phyloP scores from a whole-genome alignment of 2,329 filamentous ascomycete genomes.

The Colletotrichum cordylinicola region DNA sequence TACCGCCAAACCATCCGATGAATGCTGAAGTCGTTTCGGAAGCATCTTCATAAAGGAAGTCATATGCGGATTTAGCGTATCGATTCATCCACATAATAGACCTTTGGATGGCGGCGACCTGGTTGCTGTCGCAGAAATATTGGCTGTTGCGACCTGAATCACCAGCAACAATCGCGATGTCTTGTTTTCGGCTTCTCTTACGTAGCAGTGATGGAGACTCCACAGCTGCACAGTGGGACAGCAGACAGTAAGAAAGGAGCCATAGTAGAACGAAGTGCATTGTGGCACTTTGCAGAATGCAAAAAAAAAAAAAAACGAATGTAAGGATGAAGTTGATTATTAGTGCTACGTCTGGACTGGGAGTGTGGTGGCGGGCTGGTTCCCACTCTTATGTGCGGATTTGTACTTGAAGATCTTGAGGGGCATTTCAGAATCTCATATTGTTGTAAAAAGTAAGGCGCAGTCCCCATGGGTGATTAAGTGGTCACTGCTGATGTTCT shows the following conservation, averaged over 20 bases:
- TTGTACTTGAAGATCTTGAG: neutral
- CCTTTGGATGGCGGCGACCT: neutral
- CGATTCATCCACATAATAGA: neutral
- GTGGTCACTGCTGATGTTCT: neutral
- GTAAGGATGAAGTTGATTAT: neutral
- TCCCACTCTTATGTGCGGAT: neutral
- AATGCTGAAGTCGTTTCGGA: neutral
- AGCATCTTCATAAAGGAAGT: neutral
- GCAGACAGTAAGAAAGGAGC: neutral
- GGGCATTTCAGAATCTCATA: neutral
- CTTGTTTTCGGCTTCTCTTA: neutral
- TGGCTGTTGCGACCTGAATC: neutral
- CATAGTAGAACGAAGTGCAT: neutral
- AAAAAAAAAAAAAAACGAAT: neutral
- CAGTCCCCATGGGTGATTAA: neutral
- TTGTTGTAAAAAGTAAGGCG: neutral
- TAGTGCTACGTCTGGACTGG: neutral
- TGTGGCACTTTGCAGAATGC: neutral
- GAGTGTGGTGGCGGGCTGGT: neutral
- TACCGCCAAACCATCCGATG: neutral
- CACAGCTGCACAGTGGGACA: neutral
- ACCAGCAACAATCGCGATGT: neutral
- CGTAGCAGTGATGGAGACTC: neutral
- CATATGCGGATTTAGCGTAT: neutral
- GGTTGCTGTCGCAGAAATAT: neutral